These are phyloP conservation scores for Pyrenophora teres DNA, from an alignment of 2,329 filamentous ascomycete species.

Conservation along the genomic window DNA sequence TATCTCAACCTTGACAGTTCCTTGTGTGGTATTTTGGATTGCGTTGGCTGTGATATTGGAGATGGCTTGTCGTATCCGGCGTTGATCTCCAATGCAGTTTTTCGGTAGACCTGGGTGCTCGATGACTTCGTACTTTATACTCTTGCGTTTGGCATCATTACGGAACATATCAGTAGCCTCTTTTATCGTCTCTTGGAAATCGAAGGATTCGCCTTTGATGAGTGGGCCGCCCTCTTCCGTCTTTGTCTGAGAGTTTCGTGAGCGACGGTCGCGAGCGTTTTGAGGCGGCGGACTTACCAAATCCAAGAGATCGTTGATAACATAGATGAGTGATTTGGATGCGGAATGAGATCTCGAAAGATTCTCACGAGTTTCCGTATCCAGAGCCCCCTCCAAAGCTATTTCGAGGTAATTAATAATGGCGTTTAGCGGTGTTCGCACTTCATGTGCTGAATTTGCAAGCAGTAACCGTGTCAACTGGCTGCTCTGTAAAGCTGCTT, in stretches of 20 bases:
- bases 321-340: slow-evolving; percentile 89
- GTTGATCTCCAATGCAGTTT: slow-evolving; percentile 76
- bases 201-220: slow-evolving; percentile 79
- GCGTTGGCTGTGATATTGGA: slow-evolving; percentile 85
- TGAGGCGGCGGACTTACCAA: slow-evolving; percentile 46
- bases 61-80: slow-evolving; percentile 79
- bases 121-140: slow-evolving; percentile 70
- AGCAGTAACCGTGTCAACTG: slow-evolving; percentile 78
- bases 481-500: slow-evolving; percentile 79
- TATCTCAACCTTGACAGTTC: slow-evolving; percentile 72
- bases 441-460: slow-evolving; percentile 89
- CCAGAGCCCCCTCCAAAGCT: slow-evolving; percentile 78
- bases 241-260: slow-evolving; percentile 61
- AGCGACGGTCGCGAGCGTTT: too few relatives aligned
- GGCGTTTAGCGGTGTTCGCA: slow-evolving; percentile 86
- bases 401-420: slow-evolving; percentile 96
- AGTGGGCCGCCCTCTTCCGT: slow-evolving; percentile 80
- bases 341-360: slow-evolving; percentile 84
- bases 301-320: slow-evolving; percentile 90
- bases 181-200: slow-evolving; percentile 70
- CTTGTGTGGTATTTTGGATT: slow-evolving; percentile 73
- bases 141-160: slow-evolving; percentile 76
- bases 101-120: slow-evolving; percentile 71
- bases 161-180: slow-evolving; percentile 78
- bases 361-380: slow-evolving; percentile 83